Evolutionary conservation across 257 asterid species (phyloP).

Genomic region (Solanum piurae): DNA sequence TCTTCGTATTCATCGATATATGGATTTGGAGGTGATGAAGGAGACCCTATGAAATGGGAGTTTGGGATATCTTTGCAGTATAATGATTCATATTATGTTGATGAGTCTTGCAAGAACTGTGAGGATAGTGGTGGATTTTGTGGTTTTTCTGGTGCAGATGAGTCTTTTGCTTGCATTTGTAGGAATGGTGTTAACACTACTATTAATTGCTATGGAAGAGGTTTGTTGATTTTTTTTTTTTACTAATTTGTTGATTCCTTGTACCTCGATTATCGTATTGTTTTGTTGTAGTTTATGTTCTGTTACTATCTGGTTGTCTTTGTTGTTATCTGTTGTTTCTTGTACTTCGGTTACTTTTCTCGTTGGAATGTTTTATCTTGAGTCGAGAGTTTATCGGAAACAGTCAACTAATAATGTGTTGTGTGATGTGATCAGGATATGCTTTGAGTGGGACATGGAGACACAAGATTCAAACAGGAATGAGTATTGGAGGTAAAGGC

Average conservation of each 20-base stretch:
- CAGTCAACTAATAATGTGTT: background rate
- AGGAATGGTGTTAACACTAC: slow-evolving; percentile 44
- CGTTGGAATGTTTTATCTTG: background rate
- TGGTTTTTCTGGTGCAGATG: slow-evolving; percentile 37
- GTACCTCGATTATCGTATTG: background rate
- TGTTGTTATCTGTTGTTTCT: background rate
- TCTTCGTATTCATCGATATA: slow-evolving; percentile 51
- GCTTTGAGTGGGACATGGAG: slow-evolving; percentile 42
- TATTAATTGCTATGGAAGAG: slow-evolving; percentile 61
- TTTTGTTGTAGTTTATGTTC: background rate
- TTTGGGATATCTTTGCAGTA: slow-evolving; percentile 46
- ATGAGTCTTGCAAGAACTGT: slow-evolving; percentile 40
- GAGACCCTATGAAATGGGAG: slow-evolving; percentile 70
- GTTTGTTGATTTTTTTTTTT: slow-evolving; percentile 7
- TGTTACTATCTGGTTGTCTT: background rate
- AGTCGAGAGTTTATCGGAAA: background rate
- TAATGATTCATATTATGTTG: slow-evolving; percentile 19
- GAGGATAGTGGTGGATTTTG: slow-evolving; percentile 66
- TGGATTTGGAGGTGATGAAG: slow-evolving; percentile 71
- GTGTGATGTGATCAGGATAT: slow-evolving; percentile 38
- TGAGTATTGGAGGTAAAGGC: slow-evolving; percentile 42
- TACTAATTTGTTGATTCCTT: background rate
- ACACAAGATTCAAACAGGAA: slow-evolving; percentile 29
- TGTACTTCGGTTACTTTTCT: background rate
- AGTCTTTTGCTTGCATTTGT: slow-evolving; percentile 49